A percentile compares a stretch with the other conserved stretches of the same genome.
phyloP scores from a whole-genome alignment of 345 rosid species.

The Brassica juncea region DNA sequence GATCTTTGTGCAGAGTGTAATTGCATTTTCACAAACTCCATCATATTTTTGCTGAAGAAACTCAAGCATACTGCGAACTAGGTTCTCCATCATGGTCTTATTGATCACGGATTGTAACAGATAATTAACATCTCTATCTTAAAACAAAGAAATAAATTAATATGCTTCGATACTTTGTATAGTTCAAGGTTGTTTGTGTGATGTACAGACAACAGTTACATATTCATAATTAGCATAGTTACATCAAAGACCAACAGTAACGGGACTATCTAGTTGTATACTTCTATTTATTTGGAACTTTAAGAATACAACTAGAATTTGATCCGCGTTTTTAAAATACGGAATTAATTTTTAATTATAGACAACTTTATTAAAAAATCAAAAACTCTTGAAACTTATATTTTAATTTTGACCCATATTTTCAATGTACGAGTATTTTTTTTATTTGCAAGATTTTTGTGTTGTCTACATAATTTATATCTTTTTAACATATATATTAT shows the following conservation, averaged over 20 bases:
- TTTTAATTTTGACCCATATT: no score
- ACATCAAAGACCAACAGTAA: conserved; percentile 6
- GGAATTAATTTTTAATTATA: no score
- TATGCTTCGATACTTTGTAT: not conserved
- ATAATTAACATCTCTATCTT: not conserved
- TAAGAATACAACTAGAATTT: not conserved
- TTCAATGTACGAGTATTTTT: no score
- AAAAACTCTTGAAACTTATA: no score
- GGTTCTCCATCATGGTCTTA: not conserved
- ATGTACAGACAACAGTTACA: not conserved
- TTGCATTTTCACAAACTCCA: not conserved
- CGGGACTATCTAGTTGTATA: not conserved
- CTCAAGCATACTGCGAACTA: not conserved
- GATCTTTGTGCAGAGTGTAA: not conserved
- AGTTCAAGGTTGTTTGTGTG: not conserved
- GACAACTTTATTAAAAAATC: no score
- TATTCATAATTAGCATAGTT: not conserved
- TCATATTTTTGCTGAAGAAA: not conserved
- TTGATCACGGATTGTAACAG: not conserved
- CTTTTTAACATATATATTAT: no score
- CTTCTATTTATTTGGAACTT: no score
- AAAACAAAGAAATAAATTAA: not conserved
- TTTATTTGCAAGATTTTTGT: no score
- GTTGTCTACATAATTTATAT: no score
- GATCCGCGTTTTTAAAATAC: no score